A percentile compares a stretch with the other conserved stretches of the same genome.
These are phyloP conservation scores for Arabidopsis suecica DNA, from an alignment of 345 rosid genomes.

Conservation along the genomic window DNA sequence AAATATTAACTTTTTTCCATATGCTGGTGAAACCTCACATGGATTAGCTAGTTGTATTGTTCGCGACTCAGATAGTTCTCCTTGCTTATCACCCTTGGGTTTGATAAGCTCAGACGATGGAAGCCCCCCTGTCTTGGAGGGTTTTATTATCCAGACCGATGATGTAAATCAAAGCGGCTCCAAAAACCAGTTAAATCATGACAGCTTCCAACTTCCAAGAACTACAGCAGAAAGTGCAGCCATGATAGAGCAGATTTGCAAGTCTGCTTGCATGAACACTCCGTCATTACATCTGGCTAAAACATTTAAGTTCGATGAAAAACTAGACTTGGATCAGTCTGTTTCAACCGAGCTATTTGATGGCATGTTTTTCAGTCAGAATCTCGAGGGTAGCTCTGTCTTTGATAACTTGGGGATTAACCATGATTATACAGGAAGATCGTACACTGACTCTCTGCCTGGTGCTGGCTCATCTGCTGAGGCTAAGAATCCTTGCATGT, in stretches of 20 bases:
- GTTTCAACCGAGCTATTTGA: constrained; percentile 72
- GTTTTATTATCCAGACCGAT: constrained; percentile 60
- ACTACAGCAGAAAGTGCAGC: constrained; percentile 61
- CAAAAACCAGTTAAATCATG: constrained; percentile 53
- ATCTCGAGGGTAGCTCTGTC: constrained; percentile 47
- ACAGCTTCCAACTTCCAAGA: constrained; percentile 56
- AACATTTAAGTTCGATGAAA: constrained; percentile 47
- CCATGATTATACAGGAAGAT: constrained; percentile 47
- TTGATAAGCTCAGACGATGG: constrained; percentile 45
- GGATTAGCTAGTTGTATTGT: constrained; percentile 38
- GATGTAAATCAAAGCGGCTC: constrained; percentile 45
- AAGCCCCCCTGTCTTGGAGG: constrained; percentile 64
- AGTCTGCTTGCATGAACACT: constrained; percentile 65
- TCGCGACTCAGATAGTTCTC: constrained; percentile 47
- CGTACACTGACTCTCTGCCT: constrained; percentile 56
- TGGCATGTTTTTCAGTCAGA: constrained; percentile 50
- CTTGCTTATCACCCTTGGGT: constrained; percentile 40
- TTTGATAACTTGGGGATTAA: constrained; percentile 46
- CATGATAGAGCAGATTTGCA: constrained; percentile 65
- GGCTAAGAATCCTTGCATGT: constrained; percentile 54
- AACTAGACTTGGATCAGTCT: constrained; percentile 56
- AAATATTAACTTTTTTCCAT: constrained; percentile 43
- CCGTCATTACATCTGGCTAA: constrained; percentile 62
- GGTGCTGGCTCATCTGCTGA: constrained; percentile 50
- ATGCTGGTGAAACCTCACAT: constrained; percentile 43